Evolutionary conservation across 108 stramenopile species (phyloP), one percentile per base, ranked within the genome.

Genomic region (Cylindrotheca closterium): DNA sequence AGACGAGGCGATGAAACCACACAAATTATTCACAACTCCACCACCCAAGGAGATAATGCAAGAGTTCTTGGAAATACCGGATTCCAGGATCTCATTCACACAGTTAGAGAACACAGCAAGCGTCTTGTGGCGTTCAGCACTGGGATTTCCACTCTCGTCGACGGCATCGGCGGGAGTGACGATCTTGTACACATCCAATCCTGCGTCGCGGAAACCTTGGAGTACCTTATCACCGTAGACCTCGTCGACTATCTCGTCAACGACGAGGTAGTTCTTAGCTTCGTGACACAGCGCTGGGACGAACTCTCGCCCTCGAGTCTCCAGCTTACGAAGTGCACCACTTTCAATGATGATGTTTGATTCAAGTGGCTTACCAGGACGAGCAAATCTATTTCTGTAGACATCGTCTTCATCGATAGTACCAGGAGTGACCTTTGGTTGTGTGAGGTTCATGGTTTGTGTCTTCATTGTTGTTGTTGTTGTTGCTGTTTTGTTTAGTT

Each of bases 41-140:
- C 74, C 74, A 2, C 74, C 74, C 17, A 75, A 53, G n/a, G 62
- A 64, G 54, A 75, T 70, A 30, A 75, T n/a, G 63, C 61, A 52
- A 15, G 68, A 69, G 52, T 64, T 51, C 68, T 75, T 75, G 53
- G 59, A 56, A 46, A 75, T 66, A 22, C 74, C 74, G 3, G 0
- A 19, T 23, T 46, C 0, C 29, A 75, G 29, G 37, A 75, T 60
- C 45, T 0, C 4, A n/a, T 75, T 58, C 0, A 30, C 60, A 1
- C 47, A 25, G 30, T 49, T 30, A 31, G 51, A 28, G 63, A 47
- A 71, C 25, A 37, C 31, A 42, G 37, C 45, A 15, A 57, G 30
- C 18, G 58, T 75, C 63, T 75, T 75, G 63, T 37, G 63, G 27
- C 62, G 68, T 55, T 75, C 74, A 23, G 62, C 55, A 31, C 54